These are phyloP conservation scores for Entomortierella parvispora DNA, from an alignment of 192 early-diverging fungal species.

Conservation along the genomic window DNA sequence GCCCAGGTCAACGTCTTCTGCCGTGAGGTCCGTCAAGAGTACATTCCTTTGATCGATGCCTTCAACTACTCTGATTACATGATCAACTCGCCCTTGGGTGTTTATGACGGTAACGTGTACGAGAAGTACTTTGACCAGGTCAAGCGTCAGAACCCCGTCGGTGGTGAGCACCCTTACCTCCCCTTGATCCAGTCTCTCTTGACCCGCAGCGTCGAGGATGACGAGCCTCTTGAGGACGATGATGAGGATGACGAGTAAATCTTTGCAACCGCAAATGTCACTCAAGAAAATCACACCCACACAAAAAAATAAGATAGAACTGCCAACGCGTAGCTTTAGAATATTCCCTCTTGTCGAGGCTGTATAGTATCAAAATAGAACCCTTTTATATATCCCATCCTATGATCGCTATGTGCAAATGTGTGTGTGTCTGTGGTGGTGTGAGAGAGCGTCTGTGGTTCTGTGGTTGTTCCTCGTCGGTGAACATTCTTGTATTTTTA, in stretches of 20 bases:
- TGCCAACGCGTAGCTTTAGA: neutral
- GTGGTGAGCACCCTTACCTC: conserved; percentile 78
- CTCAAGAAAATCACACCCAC: neutral
- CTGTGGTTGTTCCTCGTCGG: too few relatives aligned
- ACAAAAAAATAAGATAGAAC: neutral
- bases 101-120: conserved; percentile 87
- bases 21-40: conserved; percentile 77
- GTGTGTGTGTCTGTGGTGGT: too few relatives aligned
- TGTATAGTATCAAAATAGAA: too few relatives aligned
- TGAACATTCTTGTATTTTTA: too few relatives aligned
- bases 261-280: neutral
- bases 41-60: conserved; percentile 86
- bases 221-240: conserved; percentile 71
- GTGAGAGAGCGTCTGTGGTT: too few relatives aligned
- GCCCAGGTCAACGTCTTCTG: conserved; percentile 72
- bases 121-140: conserved; percentile 89
- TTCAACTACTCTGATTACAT: conserved; percentile 93
- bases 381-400: too few relatives aligned
- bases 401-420: too few relatives aligned
- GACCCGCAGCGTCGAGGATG: conserved; percentile 63
- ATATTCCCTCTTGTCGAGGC: too few relatives aligned
- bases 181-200: conserved; percentile 83
- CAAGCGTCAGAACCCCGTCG: conserved; percentile 75
- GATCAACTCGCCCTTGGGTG: conserved; percentile 88
- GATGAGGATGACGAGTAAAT: conserved; percentile 67